Evolutionary conservation across 371 early-diverging fungal species (phyloP), one percentile per base, ranked within the genome.

Genomic region (Syncephalastrum racemosum): DNA sequence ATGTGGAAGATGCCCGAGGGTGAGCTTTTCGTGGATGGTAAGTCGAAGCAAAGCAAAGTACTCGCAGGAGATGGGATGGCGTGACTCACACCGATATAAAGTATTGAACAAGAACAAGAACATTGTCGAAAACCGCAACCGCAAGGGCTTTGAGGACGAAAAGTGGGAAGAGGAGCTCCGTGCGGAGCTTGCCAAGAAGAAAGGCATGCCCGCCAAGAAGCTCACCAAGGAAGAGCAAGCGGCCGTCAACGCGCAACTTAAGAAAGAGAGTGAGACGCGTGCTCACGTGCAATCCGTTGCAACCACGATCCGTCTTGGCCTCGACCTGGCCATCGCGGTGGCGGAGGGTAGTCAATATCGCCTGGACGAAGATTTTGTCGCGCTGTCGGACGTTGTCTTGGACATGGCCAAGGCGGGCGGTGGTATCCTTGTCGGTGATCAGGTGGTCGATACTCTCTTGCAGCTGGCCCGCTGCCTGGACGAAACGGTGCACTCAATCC

Each of bases 111-210:
- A 79, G 27, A 75, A 71, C 57, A 77, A 79, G 60, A 66, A 63
- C 54, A 80, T 67, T 14, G 70, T 68, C 15, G 81, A 84, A 31
- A 73, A 77, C 58, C 73, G 80, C 10, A 68, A 76, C 59, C 71
- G 79, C 31, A 77, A 81, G 48, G 79, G 83, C 50, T 75, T 77
- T 55, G 85, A 82, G 20, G 89, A 88, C 42, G 88, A 92, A 56
- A 83, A 89, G 56, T 94, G 93, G 92, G 94, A 91, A 71, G 84
- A 82, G 44, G 91, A 95, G 52, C 66, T 94, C 31, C 87, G 85
- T 59, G 89, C 87, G 55, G 89, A 91, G 50, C 62, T 91, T 7
- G 88, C 89, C 56, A 89, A 85, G 70, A 88, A 88, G 70, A 81
- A 86, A 59, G 81, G 83, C 7, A 31, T 62, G 0, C 22, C 61